phyloP scores from a whole-genome alignment of 2,329 filamentous ascomycete species.

The Pseudogymnoascus sp. region DNA sequence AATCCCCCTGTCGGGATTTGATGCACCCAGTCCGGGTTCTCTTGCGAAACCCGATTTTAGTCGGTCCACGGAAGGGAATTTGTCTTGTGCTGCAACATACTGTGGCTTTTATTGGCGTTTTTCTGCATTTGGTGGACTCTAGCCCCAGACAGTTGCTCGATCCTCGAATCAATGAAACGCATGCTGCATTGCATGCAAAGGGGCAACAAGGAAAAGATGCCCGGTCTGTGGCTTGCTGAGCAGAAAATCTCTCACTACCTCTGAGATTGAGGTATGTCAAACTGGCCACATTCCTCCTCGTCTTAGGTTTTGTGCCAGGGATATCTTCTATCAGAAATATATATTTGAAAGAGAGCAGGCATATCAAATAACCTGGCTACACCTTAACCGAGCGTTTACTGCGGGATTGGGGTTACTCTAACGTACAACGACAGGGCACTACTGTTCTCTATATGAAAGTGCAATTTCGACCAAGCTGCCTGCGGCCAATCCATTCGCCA shows the following conservation, averaged over 20 bases:
- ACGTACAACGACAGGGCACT: not conserved
- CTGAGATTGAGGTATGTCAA: not conserved
- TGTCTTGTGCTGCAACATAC: not conserved
- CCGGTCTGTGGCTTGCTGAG: not conserved
- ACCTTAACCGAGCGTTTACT: not conserved
- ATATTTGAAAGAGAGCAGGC: constrained; percentile 1
- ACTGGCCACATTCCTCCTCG: not conserved
- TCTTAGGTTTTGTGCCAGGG: not conserved
- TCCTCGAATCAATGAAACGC: not conserved
- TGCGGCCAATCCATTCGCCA: not conserved
- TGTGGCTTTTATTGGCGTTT: not conserved
- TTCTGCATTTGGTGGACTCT: not conserved
- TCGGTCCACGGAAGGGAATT: not conserved
- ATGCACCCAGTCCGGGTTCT: not conserved
- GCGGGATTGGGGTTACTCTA: not conserved
- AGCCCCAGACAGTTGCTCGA: not conserved
- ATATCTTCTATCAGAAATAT: constrained; percentile 3
- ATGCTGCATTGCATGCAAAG: not conserved
- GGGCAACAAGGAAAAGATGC: not conserved
- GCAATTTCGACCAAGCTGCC: not conserved
- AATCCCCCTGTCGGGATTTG: not conserved
- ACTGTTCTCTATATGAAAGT: constrained; percentile 2
- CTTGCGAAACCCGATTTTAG: not conserved
- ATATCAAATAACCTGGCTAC: not conserved
- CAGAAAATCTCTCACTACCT: not conserved